Percentiles rank a stretch among this genome's conserved stretches.
Evolutionary conservation across 179 eudicot genomes (phyloP).

Genomic region (Pouteria campechiana): DNA sequence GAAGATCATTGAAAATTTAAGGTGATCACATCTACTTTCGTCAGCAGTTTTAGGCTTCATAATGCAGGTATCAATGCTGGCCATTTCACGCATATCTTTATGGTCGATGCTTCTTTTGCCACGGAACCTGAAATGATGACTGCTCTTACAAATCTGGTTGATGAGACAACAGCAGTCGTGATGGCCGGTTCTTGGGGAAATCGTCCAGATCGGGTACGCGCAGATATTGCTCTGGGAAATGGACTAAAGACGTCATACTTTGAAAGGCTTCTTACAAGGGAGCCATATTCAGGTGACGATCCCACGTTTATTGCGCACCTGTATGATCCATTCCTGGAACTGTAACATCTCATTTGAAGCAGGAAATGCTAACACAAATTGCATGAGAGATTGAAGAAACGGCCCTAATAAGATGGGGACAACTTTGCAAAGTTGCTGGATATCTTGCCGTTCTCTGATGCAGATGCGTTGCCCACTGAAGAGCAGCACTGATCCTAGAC

Average conservation of each 20-base stretch:
- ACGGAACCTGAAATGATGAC: slow-evolving; percentile 12
- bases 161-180: slow-evolving; percentile 5
- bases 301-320: slow-evolving; percentile 4
- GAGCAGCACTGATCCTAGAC: no score
- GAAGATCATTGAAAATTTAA: slow-evolving; percentile 6
- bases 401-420: no score
- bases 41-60: slow-evolving; percentile 11
- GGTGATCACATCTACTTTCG: slow-evolving; percentile 17
- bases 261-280: slow-evolving; percentile 11
- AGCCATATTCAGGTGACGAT: slow-evolving; percentile 1
- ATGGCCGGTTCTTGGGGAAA: slow-evolving; percentile 8
- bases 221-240: slow-evolving; percentile 8
- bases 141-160: slow-evolving; percentile 11
- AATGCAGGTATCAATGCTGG: slow-evolving; percentile 13
- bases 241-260: slow-evolving; percentile 14
- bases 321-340: no score
- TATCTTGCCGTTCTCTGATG: no score
- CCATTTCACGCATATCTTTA: slow-evolving; percentile 19
- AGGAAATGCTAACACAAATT: no score
- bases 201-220: slow-evolving; percentile 14
- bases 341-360: no score
- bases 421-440: no score
- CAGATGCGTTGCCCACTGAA: no score
- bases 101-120: slow-evolving; percentile 18
- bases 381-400: no score